A percentile compares a stretch with the other conserved stretches of the same genome.
Conservation (phyloP, 352 stramenopile genomes). For the Globisporangium cylindrosporum region DNA sequence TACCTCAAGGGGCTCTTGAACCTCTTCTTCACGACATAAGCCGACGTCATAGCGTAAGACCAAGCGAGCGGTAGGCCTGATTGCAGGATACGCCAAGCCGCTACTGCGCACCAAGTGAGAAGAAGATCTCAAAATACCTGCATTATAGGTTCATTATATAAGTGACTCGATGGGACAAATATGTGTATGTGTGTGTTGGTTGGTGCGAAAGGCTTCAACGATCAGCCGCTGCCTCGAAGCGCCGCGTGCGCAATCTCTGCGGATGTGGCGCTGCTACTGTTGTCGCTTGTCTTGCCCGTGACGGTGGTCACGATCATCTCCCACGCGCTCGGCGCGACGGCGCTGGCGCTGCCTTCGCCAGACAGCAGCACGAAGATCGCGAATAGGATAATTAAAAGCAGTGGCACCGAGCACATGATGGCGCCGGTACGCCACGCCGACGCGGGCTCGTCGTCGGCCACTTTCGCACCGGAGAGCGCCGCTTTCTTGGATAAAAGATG, state of each 20-base stretch:
- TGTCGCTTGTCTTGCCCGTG: constrained; percentile 17
- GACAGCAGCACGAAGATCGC: constrained; percentile 52
- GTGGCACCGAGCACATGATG: constrained; percentile 72
- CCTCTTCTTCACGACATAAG: constrained; percentile 94
- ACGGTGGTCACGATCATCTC: constrained; percentile 17
- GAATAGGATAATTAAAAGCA: constrained; percentile 57
- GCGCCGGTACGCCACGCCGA: constrained; percentile 50
- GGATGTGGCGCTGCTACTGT: constrained; percentile 5
- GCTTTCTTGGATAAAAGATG: constrained; percentile 16
- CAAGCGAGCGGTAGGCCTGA: not conserved
- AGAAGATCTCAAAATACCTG: constrained; percentile 15
- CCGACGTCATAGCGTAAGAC: not conserved
- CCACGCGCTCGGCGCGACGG: constrained; percentile 12
- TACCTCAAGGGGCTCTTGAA: constrained; percentile 96
- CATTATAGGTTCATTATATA: constrained; percentile 17
- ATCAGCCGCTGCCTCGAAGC: constrained; percentile 15
- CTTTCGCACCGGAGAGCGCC: not conserved
- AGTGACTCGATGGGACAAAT: constrained; percentile 6
- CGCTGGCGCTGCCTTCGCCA: constrained; percentile 22
- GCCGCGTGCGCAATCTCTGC: constrained; percentile 6
- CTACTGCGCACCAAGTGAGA: not conserved
- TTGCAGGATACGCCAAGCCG: not conserved
- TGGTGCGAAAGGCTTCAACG: not conserved
- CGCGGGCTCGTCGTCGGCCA: constrained; percentile 24
- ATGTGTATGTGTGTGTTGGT: not conserved